Conservation (phyloP, 2,329 filamentous ascomycete genomes). For the Fusarium annulatum region DNA sequence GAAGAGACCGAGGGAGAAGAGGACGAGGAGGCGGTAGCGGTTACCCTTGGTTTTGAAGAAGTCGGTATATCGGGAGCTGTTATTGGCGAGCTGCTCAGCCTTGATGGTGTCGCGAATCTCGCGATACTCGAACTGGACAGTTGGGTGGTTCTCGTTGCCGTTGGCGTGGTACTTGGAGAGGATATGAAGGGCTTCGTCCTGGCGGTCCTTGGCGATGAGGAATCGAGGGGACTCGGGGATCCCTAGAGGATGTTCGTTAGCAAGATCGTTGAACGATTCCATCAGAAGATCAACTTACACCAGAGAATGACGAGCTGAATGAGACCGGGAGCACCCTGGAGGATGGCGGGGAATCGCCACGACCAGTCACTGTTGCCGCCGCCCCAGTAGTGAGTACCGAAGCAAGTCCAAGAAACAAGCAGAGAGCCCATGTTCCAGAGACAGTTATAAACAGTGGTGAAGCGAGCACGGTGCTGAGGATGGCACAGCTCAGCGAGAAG, state of each 20-base stretch:
- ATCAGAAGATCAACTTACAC: constrained; percentile 46
- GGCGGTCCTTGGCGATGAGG: constrained; percentile 72
- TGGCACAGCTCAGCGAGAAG: constrained; percentile 75
- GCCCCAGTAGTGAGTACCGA: constrained; percentile 68
- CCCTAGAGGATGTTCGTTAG: constrained; percentile 9
- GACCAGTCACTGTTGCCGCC: constrained; percentile 64
- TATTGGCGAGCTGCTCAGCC: constrained; percentile 63
- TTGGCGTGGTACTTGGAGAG: constrained; percentile 73
- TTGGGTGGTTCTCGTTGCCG: constrained; percentile 66
- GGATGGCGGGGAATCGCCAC: constrained; percentile 72
- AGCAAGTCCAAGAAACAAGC: constrained; percentile 71
- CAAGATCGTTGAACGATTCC: accelerated
- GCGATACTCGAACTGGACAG: constrained; percentile 73
- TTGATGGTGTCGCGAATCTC: constrained; percentile 74
- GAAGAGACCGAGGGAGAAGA: constrained; percentile 72
- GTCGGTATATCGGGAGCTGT: constrained; percentile 66
- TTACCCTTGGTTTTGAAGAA: constrained; percentile 73
- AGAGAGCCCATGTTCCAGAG: constrained; percentile 72
- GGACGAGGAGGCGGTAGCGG: constrained; percentile 70
- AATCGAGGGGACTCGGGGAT: constrained; percentile 75
- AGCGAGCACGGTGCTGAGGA: constrained; percentile 73
- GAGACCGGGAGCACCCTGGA: constrained; percentile 70
- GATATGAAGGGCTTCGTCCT: constrained; percentile 69
- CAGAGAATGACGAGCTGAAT: constrained; percentile 73
- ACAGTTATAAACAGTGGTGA: constrained; percentile 75